phyloP scores from a whole-genome alignment of 495 filamentous ascomycete genomes.

The Hypoxylon cercidicola region DNA sequence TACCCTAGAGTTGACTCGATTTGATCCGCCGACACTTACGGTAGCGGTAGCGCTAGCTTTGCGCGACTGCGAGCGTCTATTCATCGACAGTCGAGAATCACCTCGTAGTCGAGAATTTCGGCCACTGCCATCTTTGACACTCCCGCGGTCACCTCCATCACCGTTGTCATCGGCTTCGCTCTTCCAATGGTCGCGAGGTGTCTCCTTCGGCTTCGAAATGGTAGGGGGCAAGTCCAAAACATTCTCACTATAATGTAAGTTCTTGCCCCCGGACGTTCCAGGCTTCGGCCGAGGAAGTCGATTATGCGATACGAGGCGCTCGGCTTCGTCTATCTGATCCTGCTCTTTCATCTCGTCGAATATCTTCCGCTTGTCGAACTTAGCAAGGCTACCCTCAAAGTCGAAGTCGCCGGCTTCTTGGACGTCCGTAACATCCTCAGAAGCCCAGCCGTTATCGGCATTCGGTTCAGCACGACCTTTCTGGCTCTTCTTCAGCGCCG shows the following conservation, averaged over 20 bases:
- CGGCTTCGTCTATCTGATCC: conserved; percentile 87
- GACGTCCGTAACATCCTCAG: conserved; percentile 96
- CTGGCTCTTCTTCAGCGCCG: conserved; percentile 64
- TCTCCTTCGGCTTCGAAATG: conserved; percentile 52
- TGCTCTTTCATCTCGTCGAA: conserved; percentile 90
- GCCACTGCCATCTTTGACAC: conserved; percentile 62
- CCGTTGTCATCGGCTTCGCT: conserved; percentile 75
- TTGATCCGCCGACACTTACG: conserved; percentile 43
- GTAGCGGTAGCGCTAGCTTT: conserved; percentile 68
- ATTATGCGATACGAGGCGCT: conserved; percentile 90
- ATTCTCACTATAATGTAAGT: conserved; percentile 90
- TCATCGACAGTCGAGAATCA: conserved; percentile 57
- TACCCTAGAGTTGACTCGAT: conserved; percentile 60
- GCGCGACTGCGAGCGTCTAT: conserved; percentile 65
- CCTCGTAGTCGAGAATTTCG: conserved; percentile 59
- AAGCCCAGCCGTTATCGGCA: conserved; percentile 90
- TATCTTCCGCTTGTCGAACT: conserved; percentile 90
- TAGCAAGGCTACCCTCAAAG: conserved; percentile 85
- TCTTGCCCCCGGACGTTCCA: conserved; percentile 86
- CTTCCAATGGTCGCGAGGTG: conserved; percentile 65
- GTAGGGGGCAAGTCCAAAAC: conserved; percentile 73
- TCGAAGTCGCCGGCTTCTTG: conserved; percentile 95
- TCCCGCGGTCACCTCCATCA: conserved; percentile 59
- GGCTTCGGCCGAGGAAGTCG: conserved; percentile 73
- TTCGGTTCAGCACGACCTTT: conserved; percentile 62